A percentile compares a stretch with the other conserved stretches of the same genome.
These are phyloP conservation scores for Tylopilus subfusipes DNA, from an alignment of 768 basidiomycete species.

Conservation along the genomic window DNA sequence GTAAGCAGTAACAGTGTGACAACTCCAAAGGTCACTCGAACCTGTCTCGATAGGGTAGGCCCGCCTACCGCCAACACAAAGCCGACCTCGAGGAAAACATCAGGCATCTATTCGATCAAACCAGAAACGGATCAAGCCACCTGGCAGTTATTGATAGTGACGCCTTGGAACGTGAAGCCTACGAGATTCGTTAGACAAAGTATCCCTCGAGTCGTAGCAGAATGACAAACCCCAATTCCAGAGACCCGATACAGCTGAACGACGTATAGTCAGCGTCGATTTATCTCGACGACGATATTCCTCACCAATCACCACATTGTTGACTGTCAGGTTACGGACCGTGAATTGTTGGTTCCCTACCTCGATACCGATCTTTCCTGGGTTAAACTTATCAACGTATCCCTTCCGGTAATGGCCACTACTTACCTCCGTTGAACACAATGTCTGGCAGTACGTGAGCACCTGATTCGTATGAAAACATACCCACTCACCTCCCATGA, in stretches of 20 bases:
- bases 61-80: slow-evolving; percentile 28
- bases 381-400: neutral
- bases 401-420: no score
- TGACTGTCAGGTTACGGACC: slow-evolving; percentile 53
- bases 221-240: slow-evolving; percentile 31
- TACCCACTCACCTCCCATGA: slow-evolving; percentile 40
- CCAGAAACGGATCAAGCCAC: slow-evolving; percentile 5
- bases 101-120: neutral
- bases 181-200: neutral
- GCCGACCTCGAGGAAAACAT: slow-evolving; percentile 15
- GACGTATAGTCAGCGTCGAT: neutral
- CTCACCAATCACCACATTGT: slow-evolving; percentile 41
- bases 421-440: slow-evolving; percentile 39
- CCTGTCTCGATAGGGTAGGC: slow-evolving; percentile 28
- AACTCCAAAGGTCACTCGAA: slow-evolving; percentile 6
- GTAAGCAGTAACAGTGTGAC: neutral
- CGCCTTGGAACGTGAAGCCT: slow-evolving; percentile 36
- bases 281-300: neutral
- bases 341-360: slow-evolving; percentile 27
- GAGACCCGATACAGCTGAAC: slow-evolving; percentile 23
- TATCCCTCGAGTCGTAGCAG: neutral
- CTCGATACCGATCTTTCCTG: slow-evolving; percentile 34
- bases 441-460: slow-evolving; percentile 26
- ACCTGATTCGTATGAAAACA: neutral
- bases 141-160: slow-evolving; percentile 32